Conservation (phyloP, 148 eudicot species). For the Talinum fruticosum region DNA sequence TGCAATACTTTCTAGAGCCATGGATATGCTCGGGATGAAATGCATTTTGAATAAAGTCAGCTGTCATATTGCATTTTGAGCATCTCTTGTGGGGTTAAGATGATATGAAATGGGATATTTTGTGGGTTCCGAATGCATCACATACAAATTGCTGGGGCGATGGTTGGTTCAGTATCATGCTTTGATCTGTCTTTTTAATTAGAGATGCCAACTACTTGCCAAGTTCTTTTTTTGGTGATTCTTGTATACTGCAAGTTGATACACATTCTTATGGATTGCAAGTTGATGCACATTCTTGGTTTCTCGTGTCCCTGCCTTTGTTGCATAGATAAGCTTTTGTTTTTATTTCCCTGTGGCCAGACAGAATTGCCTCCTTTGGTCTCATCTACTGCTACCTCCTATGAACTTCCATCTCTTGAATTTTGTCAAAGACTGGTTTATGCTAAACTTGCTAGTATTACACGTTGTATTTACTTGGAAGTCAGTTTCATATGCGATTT, state of each 20-base stretch:
- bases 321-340: neutral
- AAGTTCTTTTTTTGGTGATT: neutral
- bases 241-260: neutral
- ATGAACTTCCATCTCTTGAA: too few relatives aligned
- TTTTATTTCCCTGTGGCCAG: constrained; percentile 2
- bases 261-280: neutral
- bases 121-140: neutral
- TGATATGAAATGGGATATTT: neutral
- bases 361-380: constrained; percentile 16
- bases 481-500: too few relatives aligned
- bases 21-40: neutral
- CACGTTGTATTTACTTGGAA: too few relatives aligned
- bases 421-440: too few relatives aligned
- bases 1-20: neutral
- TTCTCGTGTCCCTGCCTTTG: neutral
- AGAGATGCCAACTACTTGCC: constrained; percentile 21
- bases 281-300: constrained; percentile 8
- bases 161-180: constrained; percentile 5
- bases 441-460: too few relatives aligned
- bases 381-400: neutral
- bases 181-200: neutral
- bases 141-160: neutral
- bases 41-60: neutral
- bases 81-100: constrained; percentile 1
- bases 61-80: neutral